Percentiles rank a stretch among this genome's conserved stretches.
Evolutionary conservation across 2,329 filamentous ascomycete species (phyloP).

Genomic region (Diaporthe longicolla): DNA sequence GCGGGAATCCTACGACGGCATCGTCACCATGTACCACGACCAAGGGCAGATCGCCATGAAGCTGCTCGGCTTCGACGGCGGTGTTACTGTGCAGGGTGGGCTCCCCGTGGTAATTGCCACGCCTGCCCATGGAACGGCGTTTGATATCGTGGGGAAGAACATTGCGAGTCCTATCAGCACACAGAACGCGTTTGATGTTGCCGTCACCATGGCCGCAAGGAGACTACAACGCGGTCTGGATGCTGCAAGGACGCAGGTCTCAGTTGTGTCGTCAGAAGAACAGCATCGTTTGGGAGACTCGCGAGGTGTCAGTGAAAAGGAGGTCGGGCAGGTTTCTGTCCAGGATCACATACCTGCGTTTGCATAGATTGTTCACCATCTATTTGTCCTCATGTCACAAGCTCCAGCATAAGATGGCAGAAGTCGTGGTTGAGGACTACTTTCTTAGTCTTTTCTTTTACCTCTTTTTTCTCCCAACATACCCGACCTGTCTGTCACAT

Average conservation of each 20-base stretch:
- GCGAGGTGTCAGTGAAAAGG: neutral
- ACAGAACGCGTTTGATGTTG: conserved; percentile 51
- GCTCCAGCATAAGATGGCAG: too few relatives aligned
- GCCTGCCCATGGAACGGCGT: conserved; percentile 50
- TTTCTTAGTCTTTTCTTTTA: too few relatives aligned
- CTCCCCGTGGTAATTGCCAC: conserved; percentile 51
- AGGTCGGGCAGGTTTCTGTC: neutral
- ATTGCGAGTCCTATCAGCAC: conserved; percentile 48
- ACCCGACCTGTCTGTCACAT: too few relatives aligned
- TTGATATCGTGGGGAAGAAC: conserved; percentile 52
- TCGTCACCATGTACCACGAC: conserved; percentile 55
- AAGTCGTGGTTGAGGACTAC: too few relatives aligned
- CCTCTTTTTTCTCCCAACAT: too few relatives aligned
- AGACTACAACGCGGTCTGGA: conserved; percentile 31
- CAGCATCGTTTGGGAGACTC: neutral
- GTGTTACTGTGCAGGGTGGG: conserved; percentile 53
- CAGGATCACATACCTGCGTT: neutral
- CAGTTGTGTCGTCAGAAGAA: neutral
- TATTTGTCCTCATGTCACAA: too few relatives aligned
- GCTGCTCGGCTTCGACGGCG: conserved; percentile 52
- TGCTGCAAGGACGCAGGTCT: neutral
- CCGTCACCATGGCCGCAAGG: conserved; percentile 48
- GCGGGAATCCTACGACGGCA: conserved; percentile 51
- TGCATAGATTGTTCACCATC: neutral
- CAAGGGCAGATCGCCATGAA: conserved; percentile 55